These are phyloP conservation scores for Colletotrichum sp. DNA, from an alignment of 2,329 filamentous ascomycete species.

Conservation along the genomic window DNA sequence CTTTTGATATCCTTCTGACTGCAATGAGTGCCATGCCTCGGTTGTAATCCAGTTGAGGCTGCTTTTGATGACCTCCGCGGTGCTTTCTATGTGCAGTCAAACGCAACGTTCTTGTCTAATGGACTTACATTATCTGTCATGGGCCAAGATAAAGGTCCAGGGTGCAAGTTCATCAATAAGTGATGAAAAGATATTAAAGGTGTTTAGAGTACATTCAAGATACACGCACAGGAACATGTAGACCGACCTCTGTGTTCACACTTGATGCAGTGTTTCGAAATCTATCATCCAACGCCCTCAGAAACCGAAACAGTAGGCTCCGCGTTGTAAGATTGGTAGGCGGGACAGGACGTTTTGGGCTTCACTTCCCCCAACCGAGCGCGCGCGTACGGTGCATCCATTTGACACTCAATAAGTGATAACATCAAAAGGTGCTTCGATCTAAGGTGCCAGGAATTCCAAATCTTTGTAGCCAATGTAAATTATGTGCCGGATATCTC, in stretches of 20 bases:
- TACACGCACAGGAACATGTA: not conserved
- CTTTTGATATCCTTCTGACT: no score
- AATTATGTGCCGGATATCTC: no score
- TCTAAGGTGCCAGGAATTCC: not conserved
- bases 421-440: not conserved
- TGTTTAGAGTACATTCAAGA: not conserved
- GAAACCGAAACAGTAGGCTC: not conserved
- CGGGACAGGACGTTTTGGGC: not conserved
- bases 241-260: not conserved
- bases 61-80: no score
- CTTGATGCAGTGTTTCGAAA: not conserved
- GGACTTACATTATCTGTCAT: no score
- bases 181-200: no score
- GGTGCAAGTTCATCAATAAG: no score
- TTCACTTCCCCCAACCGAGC: not conserved
- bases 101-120: no score
- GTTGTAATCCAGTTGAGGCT: no score
- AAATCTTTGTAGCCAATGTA: not conserved
- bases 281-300: not conserved
- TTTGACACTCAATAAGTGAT: not conserved
- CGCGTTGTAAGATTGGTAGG: not conserved
- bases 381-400: no score
- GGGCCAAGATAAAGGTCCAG: no score
- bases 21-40: no score
- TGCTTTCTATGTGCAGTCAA: no score